A percentile compares a stretch with the other conserved stretches of the same genome.
Evolutionary conservation across 1,284 basidiomycete species (phyloP).

Genomic region (Polyporus tsugae): DNA sequence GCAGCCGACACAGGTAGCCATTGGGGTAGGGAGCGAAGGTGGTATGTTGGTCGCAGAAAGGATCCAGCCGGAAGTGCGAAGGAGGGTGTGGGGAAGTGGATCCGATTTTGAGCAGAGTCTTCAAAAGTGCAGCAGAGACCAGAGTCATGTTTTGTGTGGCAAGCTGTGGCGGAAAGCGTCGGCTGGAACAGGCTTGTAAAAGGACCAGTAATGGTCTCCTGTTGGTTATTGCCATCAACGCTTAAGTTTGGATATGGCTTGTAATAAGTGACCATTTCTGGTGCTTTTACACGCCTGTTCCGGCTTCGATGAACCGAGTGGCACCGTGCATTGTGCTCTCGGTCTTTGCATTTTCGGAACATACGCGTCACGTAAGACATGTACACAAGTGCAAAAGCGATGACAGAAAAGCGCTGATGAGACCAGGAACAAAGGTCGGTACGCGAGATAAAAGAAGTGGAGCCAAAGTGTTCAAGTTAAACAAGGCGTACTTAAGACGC

Average conservation of each 20-base stretch:
- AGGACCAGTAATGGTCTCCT: not conserved
- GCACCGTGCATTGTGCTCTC: not conserved
- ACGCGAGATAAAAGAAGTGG: not conserved
- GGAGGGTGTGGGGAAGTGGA: not conserved
- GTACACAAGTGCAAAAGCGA: not conserved
- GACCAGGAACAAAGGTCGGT: not conserved
- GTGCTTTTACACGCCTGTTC: not conserved
- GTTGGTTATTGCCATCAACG: not conserved
- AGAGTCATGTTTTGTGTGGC: not conserved
- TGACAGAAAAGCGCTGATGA: not conserved
- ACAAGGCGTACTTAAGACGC: not conserved
- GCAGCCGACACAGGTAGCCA: not conserved
- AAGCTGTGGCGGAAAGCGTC: not conserved
- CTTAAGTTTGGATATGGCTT: not conserved
- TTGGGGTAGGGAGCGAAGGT: not conserved
- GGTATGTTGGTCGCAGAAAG: not conserved
- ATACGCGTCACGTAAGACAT: not conserved
- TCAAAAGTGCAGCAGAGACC: not conserved
- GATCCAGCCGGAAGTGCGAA: slow-evolving; percentile 1
- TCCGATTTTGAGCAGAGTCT: not conserved
- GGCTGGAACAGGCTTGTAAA: not conserved
- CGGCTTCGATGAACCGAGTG: not conserved
- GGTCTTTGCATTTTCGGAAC: not conserved
- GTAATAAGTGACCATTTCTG: not conserved
- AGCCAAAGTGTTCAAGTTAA: not conserved